Base-by-base conservation (phyloP, 352 stramenopile species). In the Thraustotheca clavata region DNA sequence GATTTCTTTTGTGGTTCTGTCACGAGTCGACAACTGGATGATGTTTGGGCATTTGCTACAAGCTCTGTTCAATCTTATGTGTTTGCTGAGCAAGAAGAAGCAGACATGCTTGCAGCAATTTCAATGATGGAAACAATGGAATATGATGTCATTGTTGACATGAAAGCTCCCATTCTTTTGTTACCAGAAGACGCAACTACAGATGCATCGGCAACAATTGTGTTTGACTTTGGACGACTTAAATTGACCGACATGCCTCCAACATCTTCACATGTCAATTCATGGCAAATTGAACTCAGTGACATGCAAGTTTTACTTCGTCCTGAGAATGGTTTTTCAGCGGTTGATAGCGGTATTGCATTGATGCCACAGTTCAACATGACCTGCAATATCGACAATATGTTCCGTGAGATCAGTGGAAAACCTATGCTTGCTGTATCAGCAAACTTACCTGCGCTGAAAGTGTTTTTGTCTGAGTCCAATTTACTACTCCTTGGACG, bases 21-120 rank as follows among this genome's bases (percentile, higher is more conserved):
- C 14, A 73, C 80, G 9, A 77, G 88, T 6, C 76, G 87, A 29
- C 75, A 92, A 55, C 67, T 89, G 11, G 80, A 93, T 29, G 79
- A 76, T 35, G 81, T 87, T 8, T 93, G 84, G 84, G 80, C 72
- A 41, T 91, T 89, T 47, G 82, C 82, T 32, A 93, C 84, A 27
- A 89, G 78, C 39, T 91, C 84, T 26, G 80, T 93, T 8, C 76
- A 81, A 5, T 77, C 89, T 20, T 93, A 81, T 76, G 86, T 93
- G 39, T 91, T 90, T 67, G 73, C 82, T 1, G 76, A 87, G 35
- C 73, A 88, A 46, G 36, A 80, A 20, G 71, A 86, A 47, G 71
- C 72, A 14, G 73, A 87, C 24, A 36, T 76, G 29, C 67, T 62
- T 6, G 49, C 52, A 7, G 52, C 50, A 11, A 70, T 61, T 1